Evolutionary conservation across 78 protist genomes (phyloP), one percentile per base, ranked within the genome.

Genomic region (Dictyostelium discoideum): DNA sequence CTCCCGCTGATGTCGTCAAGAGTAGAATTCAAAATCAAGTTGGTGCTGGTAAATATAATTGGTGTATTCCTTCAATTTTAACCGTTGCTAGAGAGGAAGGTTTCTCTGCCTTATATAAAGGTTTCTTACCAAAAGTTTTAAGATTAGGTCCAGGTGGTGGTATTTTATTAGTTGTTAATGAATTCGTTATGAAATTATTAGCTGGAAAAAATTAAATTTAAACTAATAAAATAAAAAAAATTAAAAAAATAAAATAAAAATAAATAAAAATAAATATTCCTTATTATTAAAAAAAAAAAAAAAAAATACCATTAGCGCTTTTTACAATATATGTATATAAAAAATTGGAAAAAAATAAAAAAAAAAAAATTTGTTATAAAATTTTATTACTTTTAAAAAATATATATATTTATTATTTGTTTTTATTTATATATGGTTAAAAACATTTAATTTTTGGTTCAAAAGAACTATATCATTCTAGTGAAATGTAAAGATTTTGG

Each of bases 61-160:
- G 97, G 97, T 85, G 87, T 60, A 72, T 95, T 44, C 97, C 97
- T 29, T 87, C 96, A 3, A 73, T 93, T 54, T 18, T 83, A 26
- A 86, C 92, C 16, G 85, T 96, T 26, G 87, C 87, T 3, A 92
- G 29, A 81, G 97, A 96, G 72, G 97, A 96, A 85, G 97, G 97
- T 40, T 22, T 93, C n/a, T 42, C 46, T 13, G 98, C 98, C 22
- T 92, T 98, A 50, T 98, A 97, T 89, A 98, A 98, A 84, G 98
- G 98, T 16, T 96, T 96, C 86, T 69, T 92, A 16, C 97, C 98
- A 85, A 98, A 97, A 79, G 97, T 98, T 63, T 44, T 89, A 37
- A 87, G 98, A 60, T 24, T 98, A 40, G 98, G 98, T 40, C 98
- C 98, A 39, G 98, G 98, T 46, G 98, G 98, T 63, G 98, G 98